These are phyloP conservation scores for Ilyonectria destructans DNA, from an alignment of 2,329 filamentous ascomycete species.

Conservation along the genomic window DNA sequence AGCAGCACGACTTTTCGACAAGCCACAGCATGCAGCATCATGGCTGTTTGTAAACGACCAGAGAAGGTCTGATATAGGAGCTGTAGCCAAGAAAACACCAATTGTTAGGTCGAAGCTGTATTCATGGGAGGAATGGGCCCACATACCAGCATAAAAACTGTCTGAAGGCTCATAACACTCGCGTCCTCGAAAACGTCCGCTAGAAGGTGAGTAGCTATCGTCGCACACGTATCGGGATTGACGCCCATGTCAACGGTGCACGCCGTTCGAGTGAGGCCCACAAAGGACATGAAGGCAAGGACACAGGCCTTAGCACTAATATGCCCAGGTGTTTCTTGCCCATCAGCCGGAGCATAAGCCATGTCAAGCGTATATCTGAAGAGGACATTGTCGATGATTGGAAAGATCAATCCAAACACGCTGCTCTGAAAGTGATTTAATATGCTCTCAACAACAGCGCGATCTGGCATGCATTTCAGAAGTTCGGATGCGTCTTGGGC, in stretches of 20 bases:
- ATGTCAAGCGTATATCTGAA: slow-evolving; percentile 62
- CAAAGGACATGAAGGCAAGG: slow-evolving; percentile 62
- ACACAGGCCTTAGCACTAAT: slow-evolving; percentile 62
- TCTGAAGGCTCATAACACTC: slow-evolving; percentile 61
- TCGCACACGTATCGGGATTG: slow-evolving; percentile 58
- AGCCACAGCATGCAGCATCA: slow-evolving; percentile 61
- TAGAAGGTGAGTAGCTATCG: slow-evolving; percentile 60
- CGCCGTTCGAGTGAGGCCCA: slow-evolving; percentile 20
- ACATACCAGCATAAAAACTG: slow-evolving; percentile 63
- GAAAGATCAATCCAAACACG: slow-evolving; percentile 57
- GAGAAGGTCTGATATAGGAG: slow-evolving; percentile 60
- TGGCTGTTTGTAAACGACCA: slow-evolving; percentile 61
- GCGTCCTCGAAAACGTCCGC: slow-evolving; percentile 59
- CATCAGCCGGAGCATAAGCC: slow-evolving; percentile 57
- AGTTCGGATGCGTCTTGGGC: too few relatives aligned
- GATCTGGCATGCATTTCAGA: too few relatives aligned
- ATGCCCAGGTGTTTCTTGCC: slow-evolving; percentile 41
- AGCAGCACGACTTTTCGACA: slow-evolving; percentile 65
- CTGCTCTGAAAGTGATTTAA: too few relatives aligned
- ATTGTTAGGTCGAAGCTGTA: background rate
- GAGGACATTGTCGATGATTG: slow-evolving; percentile 61
- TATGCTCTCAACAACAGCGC: too few relatives aligned
- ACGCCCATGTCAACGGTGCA: slow-evolving; percentile 42
- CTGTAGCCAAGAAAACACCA: slow-evolving; percentile 43
- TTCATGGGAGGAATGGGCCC: background rate